Percentiles rank a stretch among this genome's conserved stretches.
phyloP scores from a whole-genome alignment of 2,329 filamentous ascomycete genomes.

The Cladosporium colombiae region DNA sequence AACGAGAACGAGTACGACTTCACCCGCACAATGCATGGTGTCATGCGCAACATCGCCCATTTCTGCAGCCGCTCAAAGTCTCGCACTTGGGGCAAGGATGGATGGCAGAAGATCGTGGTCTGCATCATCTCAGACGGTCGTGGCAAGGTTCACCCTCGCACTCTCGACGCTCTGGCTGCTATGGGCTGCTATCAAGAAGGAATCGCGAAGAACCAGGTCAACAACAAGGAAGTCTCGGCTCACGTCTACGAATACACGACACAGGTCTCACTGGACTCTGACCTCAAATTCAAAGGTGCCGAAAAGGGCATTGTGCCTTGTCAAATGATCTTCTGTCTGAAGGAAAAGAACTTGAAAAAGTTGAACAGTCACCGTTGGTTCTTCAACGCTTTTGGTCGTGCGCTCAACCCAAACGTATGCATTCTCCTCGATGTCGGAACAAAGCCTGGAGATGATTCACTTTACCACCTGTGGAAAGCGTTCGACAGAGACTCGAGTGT shows the following conservation, averaged over 20 bases:
- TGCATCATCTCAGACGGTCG: slow-evolving; percentile 95
- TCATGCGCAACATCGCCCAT: slow-evolving; percentile 97
- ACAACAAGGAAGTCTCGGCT: slow-evolving; percentile 89
- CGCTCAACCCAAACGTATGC: slow-evolving; percentile 92
- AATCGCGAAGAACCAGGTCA: slow-evolving; percentile 98
- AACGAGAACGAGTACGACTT: slow-evolving; percentile 98
- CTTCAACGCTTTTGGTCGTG: slow-evolving; percentile 94
- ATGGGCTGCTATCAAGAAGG: slow-evolving; percentile 98
- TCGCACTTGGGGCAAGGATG: slow-evolving; percentile 92
- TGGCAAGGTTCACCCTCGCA: slow-evolving; percentile 88
- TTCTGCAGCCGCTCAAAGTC: slow-evolving; percentile 93
- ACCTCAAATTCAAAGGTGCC: slow-evolving; percentile 97
- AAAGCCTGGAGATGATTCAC: slow-evolving; percentile 79
- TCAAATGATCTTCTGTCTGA: slow-evolving; percentile 97
- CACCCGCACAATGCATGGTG: slow-evolving; percentile 95
- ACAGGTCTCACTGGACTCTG: slow-evolving; percentile 91
- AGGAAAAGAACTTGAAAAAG: slow-evolving; percentile 97
- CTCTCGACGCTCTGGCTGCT: slow-evolving; percentile 88
- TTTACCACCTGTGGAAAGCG: slow-evolving; percentile 99
- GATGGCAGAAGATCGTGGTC: slow-evolving; percentile 99
- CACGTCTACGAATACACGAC: slow-evolving; percentile 99
- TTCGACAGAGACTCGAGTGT: slow-evolving; percentile 98
- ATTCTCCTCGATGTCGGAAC: slow-evolving; percentile 97
- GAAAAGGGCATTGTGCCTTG: slow-evolving; percentile 98
- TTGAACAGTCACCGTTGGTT: slow-evolving; percentile 99